Evolutionary conservation across 2,329 filamentous ascomycete species (phyloP).

Genomic region (Calonectria honghensis): DNA sequence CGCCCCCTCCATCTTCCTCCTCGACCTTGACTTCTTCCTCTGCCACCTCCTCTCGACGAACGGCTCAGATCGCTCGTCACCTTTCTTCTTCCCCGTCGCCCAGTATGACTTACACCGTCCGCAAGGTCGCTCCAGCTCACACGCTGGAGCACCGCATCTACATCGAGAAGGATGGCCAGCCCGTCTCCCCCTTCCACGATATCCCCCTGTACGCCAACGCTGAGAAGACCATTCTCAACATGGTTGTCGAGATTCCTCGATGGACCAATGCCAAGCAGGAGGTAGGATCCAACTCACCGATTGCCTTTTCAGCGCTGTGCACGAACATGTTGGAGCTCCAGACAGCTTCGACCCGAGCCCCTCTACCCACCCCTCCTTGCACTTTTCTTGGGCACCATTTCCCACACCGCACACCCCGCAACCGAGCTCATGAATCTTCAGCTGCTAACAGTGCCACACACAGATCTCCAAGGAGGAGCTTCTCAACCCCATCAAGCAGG

Average conservation of each 20-base stretch:
- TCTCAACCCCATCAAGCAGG: conserved; percentile 99
- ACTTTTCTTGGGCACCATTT: conserved; percentile 35
- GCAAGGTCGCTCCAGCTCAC: conserved; percentile 92
- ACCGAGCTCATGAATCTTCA: conserved; percentile 22
- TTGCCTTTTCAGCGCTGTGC: background rate
- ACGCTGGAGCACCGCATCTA: conserved; percentile 98
- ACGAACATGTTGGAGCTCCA: conserved; percentile 7
- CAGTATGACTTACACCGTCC: conserved; percentile 82
- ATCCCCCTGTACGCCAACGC: conserved; percentile 98
- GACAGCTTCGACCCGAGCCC: conserved; percentile 41
- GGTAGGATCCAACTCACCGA: conserved; percentile 72
- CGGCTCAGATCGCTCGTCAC: conserved; percentile 74
- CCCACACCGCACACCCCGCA: conserved; percentile 26
- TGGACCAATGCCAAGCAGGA: conserved; percentile 99
- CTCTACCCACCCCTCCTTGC: conserved; percentile 37
- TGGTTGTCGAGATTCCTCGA: conserved; percentile 99
- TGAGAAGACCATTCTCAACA: conserved; percentile 97
- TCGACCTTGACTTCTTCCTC: conserved; percentile 50
- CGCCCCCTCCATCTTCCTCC: conserved; percentile 61
- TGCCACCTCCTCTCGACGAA: conserved; percentile 69
- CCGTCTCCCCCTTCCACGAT: conserved; percentile 97
- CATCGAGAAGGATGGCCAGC: conserved; percentile 97
- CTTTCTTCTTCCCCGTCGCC: conserved; percentile 64
- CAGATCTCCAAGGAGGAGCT: conserved; percentile 99
- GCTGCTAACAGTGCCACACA: conserved; percentile 53